Conservation (phyloP, 805 yeast genomes). For the Candida ovalis region DNA sequence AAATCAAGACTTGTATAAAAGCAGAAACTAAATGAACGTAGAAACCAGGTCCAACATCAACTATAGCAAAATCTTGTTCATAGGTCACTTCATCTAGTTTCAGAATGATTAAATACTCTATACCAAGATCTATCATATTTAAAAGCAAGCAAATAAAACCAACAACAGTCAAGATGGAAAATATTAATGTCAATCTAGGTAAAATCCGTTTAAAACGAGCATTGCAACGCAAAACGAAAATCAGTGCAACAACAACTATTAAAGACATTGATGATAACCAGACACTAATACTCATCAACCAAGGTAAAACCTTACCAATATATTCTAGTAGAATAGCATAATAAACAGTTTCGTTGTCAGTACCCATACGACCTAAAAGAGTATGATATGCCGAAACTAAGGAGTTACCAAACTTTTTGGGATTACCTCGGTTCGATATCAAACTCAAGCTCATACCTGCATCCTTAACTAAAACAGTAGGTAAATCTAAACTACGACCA, state of each 20-base stretch:
- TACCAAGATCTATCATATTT: constrained; percentile 9
- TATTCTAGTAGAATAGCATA: constrained; percentile 14
- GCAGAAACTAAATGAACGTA: constrained; percentile 12
- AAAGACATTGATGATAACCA: constrained; percentile 11
- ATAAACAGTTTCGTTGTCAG: constrained; percentile 16
- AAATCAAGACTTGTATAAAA: constrained; percentile 10
- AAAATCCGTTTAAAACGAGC: constrained; percentile 8
- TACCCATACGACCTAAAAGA: constrained; percentile 27
- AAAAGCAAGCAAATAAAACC: constrained; percentile 9
- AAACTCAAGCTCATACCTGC: constrained; percentile 44
- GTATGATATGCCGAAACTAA: constrained; percentile 38
- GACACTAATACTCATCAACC: constrained; percentile 8
- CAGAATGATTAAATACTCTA: constrained; percentile 14
- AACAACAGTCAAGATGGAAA: constrained; percentile 7
- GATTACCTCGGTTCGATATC: constrained; percentile 37
- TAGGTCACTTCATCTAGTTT: constrained; percentile 14
- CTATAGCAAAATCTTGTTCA: constrained; percentile 16
- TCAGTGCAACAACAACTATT: constrained; percentile 13
- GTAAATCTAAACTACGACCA: constrained; percentile 41
- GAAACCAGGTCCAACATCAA: constrained; percentile 18
- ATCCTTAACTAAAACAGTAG: constrained; percentile 46
- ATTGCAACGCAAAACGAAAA: constrained; percentile 14
- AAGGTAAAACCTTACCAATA: constrained; percentile 16
- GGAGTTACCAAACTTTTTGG: constrained; percentile 37
- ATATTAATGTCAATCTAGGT: constrained; percentile 2